Evolutionary conservation across 2,329 filamentous ascomycete genomes (phyloP).

Genomic region (Pseudogymnoascus sp.): DNA sequence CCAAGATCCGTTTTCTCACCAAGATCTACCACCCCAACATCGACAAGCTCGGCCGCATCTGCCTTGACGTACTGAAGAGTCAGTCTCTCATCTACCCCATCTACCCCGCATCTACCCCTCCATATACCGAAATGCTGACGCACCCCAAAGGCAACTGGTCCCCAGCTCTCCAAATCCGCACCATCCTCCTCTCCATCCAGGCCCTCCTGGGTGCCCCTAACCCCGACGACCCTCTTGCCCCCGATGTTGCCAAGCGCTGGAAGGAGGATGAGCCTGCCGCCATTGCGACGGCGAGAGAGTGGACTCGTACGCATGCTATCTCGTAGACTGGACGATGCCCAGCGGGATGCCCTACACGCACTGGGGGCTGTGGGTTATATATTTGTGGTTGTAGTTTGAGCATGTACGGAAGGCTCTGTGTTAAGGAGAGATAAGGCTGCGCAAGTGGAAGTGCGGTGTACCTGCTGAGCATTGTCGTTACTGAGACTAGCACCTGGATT

Average conservation of each 20-base stretch:
- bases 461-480: neutral
- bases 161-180: constrained; percentile 92
- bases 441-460: neutral
- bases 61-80: constrained; percentile 96
- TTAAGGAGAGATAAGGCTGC: neutral
- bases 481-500: neutral
- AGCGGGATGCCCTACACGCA: neutral
- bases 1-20: constrained; percentile 96
- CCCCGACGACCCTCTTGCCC: constrained; percentile 95
- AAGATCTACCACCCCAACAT: constrained; percentile 99
- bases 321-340: constrained; percentile 15
- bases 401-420: neutral
- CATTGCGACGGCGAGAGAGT: constrained; percentile 84
- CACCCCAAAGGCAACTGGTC: constrained; percentile 84
- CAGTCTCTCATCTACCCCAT: constrained; percentile 26
- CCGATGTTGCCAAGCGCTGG: constrained; percentile 96
- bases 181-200: constrained; percentile 97
- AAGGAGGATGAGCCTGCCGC: constrained; percentile 91
- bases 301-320: constrained; percentile 53
- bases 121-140: neutral
- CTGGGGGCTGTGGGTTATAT: neutral
- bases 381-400: neutral
- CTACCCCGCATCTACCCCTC: constrained; percentile 7
- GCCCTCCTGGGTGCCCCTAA: constrained; percentile 93
- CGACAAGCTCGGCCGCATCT: constrained; percentile 94